Base-by-base conservation (phyloP, 2,329 filamentous ascomycete genomes). In the Penicillium verrucosum region DNA sequence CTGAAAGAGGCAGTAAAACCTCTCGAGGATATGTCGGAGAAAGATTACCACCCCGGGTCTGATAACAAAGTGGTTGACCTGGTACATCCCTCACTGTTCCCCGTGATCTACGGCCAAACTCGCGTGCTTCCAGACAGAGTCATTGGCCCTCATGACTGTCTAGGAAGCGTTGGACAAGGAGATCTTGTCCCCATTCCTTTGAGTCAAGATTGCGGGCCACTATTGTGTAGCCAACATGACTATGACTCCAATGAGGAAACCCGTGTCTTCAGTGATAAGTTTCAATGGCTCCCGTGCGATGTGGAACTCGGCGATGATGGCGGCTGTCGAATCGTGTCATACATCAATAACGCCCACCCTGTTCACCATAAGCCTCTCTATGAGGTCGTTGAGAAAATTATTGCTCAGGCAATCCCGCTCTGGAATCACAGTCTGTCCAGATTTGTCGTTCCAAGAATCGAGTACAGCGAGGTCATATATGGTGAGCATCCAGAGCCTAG, bases 1-100 rank as follows among this genome's bases (percentile, higher is more conserved):
- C 75, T 89, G 3, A 75, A 71, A 30, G 65, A 70, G 5, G 80
- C 77, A 0, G 81, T 84, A 25, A 67, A 70, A 1, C 70, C 69
- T 0, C 71, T 90, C 1, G 82, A 88, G 62, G 66, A 81, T 37
- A 75, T 84, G 0, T 81, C 81, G 0, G 80, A 82, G 5, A 83
- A 83, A 63, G 86, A 89, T 68, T 89, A 84, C 78, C 85, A 88
- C 68, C 86, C 86, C 0, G 75, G 79, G 2, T 84, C 81, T 0
- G 73, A 84, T 32, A 69, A 74, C 0, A 81, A 81, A 56, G 85
- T 89, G 0, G 78, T 87, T 1, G 81, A 89, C 65, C 72, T 89
- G 0, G 81, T 89, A 1, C 83, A 89, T 60, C 87, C 86, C 0
- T 89, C 86, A 0, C 61, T 74, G 10, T 75, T 70, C 41, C 71